Conservation (phyloP, 768 basidiomycete genomes). For the Lyophyllum decastes region DNA sequence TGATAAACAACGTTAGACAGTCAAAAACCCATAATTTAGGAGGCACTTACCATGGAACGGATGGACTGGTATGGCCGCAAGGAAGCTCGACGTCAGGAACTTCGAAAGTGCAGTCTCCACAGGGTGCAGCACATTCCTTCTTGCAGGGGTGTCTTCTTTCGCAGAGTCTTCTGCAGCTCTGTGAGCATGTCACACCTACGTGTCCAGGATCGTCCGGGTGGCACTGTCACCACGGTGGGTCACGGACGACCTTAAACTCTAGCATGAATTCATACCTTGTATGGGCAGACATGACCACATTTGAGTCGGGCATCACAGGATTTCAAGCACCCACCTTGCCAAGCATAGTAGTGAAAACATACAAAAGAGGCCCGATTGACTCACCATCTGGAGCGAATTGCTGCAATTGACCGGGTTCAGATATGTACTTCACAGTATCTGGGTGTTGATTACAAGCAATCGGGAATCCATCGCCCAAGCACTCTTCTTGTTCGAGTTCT, state of each 20-base stretch:
- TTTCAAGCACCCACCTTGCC: slow-evolving; percentile 60
- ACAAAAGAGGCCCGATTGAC: slow-evolving; percentile 4
- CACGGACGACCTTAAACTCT: background rate
- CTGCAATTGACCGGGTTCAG: slow-evolving; percentile 52
- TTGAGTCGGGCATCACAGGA: slow-evolving; percentile 51
- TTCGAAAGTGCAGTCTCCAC: slow-evolving; percentile 54
- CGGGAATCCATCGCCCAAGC: slow-evolving; percentile 55
- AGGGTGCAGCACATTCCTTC: slow-evolving; percentile 49
- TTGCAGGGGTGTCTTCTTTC: slow-evolving; percentile 58
- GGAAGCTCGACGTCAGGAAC: slow-evolving; percentile 49
- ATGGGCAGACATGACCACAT: slow-evolving; percentile 70
- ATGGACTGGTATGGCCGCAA: slow-evolving; percentile 51
- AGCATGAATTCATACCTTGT: slow-evolving; percentile 41
- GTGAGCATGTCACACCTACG: slow-evolving; percentile 43
- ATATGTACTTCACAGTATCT: slow-evolving; percentile 38
- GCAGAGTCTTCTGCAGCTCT: slow-evolving; percentile 55
- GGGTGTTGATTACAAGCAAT: slow-evolving; percentile 60
- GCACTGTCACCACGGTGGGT: slow-evolving; percentile 39
- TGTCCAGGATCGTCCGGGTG: slow-evolving; percentile 64
- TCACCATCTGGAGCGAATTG: slow-evolving; percentile 58
- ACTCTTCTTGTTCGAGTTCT: slow-evolving; percentile 49
- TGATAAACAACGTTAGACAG: background rate
- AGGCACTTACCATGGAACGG: slow-evolving; percentile 50
- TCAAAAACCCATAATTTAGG: background rate
- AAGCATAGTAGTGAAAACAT: background rate